Conservation (phyloP, 768 basidiomycete genomes). For the Suillus brevipes region DNA sequence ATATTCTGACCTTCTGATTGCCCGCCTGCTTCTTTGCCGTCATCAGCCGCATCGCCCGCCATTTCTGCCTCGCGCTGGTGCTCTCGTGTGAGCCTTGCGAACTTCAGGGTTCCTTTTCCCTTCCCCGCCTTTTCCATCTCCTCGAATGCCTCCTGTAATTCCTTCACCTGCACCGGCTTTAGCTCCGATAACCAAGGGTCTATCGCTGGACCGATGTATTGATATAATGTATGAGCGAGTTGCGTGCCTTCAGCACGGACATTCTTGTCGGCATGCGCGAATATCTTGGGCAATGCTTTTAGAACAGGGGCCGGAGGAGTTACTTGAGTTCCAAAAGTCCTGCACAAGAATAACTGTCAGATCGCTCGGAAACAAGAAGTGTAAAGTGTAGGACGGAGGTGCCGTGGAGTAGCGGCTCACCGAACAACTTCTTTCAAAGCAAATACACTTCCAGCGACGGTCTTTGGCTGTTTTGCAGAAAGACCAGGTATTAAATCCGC, state of each 20-base stretch:
- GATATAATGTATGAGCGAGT: conserved; percentile 77
- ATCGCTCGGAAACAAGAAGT: background rate
- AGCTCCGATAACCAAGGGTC: conserved; percentile 85
- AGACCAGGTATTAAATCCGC: conserved; percentile 82
- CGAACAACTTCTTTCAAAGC: conserved; percentile 83
- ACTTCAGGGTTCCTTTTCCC: conserved; percentile 79
- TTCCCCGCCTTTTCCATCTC: conserved; percentile 79
- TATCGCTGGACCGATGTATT: conserved; percentile 81
- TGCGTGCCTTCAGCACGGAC: conserved; percentile 90
- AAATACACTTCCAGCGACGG: conserved; percentile 75
- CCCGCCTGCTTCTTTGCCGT: conserved; percentile 46
- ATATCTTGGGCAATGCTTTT: conserved; percentile 88
- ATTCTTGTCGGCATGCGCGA: conserved; percentile 91
- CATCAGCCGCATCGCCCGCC: conserved; percentile 38
- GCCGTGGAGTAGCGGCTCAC: conserved; percentile 44
- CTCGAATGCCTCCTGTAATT: conserved; percentile 90
- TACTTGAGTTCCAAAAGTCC: conserved; percentile 77
- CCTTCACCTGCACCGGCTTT: conserved; percentile 96
- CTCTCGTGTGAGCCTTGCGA: conserved; percentile 73
- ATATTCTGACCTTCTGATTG: conserved; percentile 47
- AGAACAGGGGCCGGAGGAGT: conserved; percentile 78
- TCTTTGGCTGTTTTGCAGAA: conserved; percentile 91
- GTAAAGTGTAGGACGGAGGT: background rate
- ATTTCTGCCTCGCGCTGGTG: conserved; percentile 72
- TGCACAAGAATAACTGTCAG: conserved; percentile 31